These are phyloP conservation scores for Tanozyma kutaoensis DNA, from an alignment of 805 yeast genomes.

Conservation along the genomic window DNA sequence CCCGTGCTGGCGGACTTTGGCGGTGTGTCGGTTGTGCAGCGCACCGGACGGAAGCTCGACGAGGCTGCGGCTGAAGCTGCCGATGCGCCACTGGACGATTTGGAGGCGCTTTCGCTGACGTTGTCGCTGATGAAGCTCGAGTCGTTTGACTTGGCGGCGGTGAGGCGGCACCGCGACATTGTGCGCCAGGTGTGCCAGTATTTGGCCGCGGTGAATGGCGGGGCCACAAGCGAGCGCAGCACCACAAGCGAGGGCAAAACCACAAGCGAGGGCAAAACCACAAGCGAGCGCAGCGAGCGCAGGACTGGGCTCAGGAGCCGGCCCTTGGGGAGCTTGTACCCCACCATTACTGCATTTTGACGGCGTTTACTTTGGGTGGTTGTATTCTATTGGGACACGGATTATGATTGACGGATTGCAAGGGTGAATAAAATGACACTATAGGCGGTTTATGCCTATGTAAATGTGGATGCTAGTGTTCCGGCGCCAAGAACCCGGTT, in stretches of 20 bases:
- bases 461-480: neutral
- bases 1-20: slow-evolving; percentile 19
- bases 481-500: slow-evolving; percentile 45
- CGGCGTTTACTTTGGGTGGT: neutral
- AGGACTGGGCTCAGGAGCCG: neutral
- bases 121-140: slow-evolving; percentile 6
- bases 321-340: slow-evolving; percentile 13
- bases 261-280: slow-evolving; percentile 1
- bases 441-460: neutral
- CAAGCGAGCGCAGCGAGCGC: slow-evolving; percentile 3
- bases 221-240: neutral
- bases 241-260: slow-evolving; percentile 1
- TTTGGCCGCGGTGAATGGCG: slow-evolving; percentile 6
- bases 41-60: slow-evolving; percentile 12
- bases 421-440: slow-evolving; percentile 1
- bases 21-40: slow-evolving; percentile 23
- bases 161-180: slow-evolving; percentile 23
- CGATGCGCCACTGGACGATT: slow-evolving; percentile 17
- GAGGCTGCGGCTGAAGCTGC: slow-evolving; percentile 8
- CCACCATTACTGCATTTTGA: slow-evolving; percentile 27
- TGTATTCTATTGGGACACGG: neutral
- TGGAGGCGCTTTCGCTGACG: slow-evolving; percentile 5
- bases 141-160: slow-evolving; percentile 11
- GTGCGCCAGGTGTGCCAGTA: slow-evolving; percentile 17
- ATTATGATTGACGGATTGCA: slow-evolving; percentile 1